Percentiles rank a stretch among this genome's conserved stretches.
These are phyloP conservation scores for sunflower (Helianthus annuus) DNA, from an alignment of 129 eudicot species.

Conservation along the genomic window DNA sequence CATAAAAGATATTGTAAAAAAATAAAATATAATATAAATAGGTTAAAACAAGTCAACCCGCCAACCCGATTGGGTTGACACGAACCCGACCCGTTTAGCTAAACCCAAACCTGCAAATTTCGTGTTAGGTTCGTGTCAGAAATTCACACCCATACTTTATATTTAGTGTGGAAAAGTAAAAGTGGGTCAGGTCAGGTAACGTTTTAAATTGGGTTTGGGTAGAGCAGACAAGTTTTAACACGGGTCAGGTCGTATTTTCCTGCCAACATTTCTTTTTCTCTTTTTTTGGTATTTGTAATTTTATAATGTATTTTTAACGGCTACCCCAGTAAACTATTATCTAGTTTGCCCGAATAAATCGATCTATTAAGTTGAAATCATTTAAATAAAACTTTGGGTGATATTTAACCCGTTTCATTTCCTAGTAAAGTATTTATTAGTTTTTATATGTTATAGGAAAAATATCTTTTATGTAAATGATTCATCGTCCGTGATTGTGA, in stretches of 20 bases:
- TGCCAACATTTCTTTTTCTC: neutral
- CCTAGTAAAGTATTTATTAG: neutral
- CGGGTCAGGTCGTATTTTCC: neutral
- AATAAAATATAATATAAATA: too few species aligned
- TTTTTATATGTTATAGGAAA: neutral
- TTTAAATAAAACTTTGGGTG: neutral
- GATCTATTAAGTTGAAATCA: neutral
- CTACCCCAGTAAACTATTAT: neutral
- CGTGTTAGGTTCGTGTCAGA: too few species aligned
- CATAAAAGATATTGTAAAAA: too few species aligned
- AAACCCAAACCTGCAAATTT: too few species aligned
- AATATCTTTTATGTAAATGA: too few species aligned
- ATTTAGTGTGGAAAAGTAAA: neutral
- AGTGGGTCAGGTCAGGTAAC: neutral
- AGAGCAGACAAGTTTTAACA: too few species aligned
- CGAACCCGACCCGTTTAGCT: too few species aligned
- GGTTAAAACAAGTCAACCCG: too few species aligned
- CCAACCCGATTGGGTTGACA: too few species aligned
- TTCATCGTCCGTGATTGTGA: neutral
- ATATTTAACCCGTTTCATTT: neutral
- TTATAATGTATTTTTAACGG: neutral
- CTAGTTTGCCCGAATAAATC: neutral
- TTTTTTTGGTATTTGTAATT: neutral
- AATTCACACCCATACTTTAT: too few species aligned
- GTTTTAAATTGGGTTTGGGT: slow-evolving; percentile 6